Conservation (phyloP, 208 protist genomes). For the Leishmania arabica region DNA sequence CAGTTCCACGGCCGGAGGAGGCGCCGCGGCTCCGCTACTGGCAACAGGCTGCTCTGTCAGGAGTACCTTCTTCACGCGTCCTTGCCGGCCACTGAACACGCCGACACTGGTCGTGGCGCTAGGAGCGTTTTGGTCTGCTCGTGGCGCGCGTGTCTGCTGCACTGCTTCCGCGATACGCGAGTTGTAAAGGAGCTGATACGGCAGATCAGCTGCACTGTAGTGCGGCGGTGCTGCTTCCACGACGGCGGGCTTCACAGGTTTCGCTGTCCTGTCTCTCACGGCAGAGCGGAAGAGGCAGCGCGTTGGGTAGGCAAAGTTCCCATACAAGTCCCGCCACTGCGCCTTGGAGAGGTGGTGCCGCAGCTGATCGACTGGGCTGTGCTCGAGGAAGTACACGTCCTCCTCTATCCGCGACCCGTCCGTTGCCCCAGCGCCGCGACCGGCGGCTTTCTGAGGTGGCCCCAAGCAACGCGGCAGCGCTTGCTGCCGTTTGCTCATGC, state of each 20-base stretch:
- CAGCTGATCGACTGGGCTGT: constrained; percentile 27
- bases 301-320: constrained; percentile 29
- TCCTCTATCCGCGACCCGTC: constrained; percentile 8
- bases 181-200: constrained; percentile 21
- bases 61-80: constrained; percentile 21
- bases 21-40: neutral
- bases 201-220: constrained; percentile 1
- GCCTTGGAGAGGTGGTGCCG: constrained; percentile 30
- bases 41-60: constrained; percentile 16
- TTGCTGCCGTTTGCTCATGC: constrained; percentile 24
- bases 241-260: neutral
- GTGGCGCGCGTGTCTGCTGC: neutral
- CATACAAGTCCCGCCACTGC: constrained; percentile 45
- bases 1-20: constrained; percentile 28
- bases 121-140: neutral
- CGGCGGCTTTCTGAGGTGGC: neutral
- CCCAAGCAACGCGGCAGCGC: neutral
- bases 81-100: neutral
- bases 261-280: neutral
- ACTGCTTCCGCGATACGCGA: constrained; percentile 1
- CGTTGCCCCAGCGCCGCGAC: neutral
- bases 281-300: constrained; percentile 22
- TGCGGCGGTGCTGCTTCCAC: neutral
- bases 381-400: constrained; percentile 18
- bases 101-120: neutral